Evolutionary conservation across 192 early-diverging fungal genomes (phyloP).

Genomic region (Rhizoclosmatium sp.): DNA sequence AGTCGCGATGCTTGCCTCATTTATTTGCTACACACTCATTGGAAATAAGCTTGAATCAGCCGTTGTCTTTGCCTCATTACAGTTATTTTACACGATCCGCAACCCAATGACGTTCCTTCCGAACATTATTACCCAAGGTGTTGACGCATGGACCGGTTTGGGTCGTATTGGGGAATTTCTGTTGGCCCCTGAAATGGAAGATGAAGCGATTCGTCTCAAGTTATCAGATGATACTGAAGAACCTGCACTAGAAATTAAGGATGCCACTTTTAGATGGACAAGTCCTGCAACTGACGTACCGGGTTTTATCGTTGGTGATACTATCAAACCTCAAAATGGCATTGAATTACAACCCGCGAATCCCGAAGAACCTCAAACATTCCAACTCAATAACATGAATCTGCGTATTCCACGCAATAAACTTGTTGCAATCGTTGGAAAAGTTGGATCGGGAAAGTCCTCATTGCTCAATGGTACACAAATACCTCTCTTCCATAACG

Average conservation of each 20-base stretch:
- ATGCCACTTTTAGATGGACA: conserved; percentile 21
- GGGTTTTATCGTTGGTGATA: neutral
- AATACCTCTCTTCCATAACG: conserved; percentile 37
- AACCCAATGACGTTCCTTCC: conserved; percentile 16
- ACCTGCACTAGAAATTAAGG: conserved; percentile 29
- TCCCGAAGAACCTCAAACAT: neutral
- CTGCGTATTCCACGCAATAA: conserved; percentile 58
- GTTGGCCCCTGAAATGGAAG: conserved; percentile 34
- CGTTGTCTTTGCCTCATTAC: conserved; percentile 10
- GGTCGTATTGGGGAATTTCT: conserved; percentile 33
- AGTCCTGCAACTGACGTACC: neutral
- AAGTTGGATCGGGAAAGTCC: conserved; percentile 85
- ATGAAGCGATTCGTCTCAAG: neutral
- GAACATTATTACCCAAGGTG: neutral
- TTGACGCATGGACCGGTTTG: conserved; percentile 39
- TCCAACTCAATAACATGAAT: conserved; percentile 51
- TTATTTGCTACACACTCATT: conserved; percentile 48
- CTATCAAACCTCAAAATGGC: neutral
- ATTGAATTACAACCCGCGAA: neutral
- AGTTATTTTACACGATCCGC: conserved; percentile 6
- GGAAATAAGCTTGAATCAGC: conserved; percentile 17
- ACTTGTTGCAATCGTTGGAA: conserved; percentile 83
- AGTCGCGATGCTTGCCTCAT: conserved; percentile 44
- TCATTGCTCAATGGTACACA: conserved; percentile 71
- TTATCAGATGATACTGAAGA: neutral